Conservation (phyloP, 768 basidiomycete genomes). For the Fomitopsis serialis region DNA sequence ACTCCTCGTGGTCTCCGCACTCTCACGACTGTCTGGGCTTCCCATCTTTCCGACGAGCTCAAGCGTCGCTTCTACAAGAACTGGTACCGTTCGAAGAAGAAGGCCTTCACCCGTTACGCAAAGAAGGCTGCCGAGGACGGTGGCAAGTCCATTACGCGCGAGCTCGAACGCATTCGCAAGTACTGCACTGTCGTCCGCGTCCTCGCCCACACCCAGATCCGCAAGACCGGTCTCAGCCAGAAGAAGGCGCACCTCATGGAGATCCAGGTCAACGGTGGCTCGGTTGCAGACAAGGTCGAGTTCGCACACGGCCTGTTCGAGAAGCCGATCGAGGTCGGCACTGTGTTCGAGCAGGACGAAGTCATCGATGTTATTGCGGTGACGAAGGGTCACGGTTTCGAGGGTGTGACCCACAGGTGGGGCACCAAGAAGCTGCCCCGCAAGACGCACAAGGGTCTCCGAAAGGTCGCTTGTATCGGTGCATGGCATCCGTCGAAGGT, state of each 20-base stretch:
- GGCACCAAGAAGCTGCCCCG: slow-evolving; percentile 97
- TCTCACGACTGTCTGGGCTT: slow-evolving; percentile 98
- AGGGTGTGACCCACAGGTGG: slow-evolving; percentile 99
- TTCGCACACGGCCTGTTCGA: slow-evolving; percentile 93
- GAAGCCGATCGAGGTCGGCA: slow-evolving; percentile 83
- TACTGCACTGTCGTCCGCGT: slow-evolving; percentile 99
- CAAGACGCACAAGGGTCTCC: slow-evolving; percentile 99
- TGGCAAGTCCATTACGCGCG: slow-evolving; percentile 87
- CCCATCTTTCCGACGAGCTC: slow-evolving; percentile 94
- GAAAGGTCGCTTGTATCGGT: slow-evolving; percentile 98
- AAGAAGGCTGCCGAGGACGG: slow-evolving; percentile 97
- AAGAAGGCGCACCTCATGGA: slow-evolving; percentile 99
- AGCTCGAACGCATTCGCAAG: slow-evolving; percentile 99
- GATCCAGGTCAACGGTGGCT: slow-evolving; percentile 98
- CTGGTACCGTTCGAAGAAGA: slow-evolving; percentile 99
- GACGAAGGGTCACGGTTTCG: slow-evolving; percentile 99
- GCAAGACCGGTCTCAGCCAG: slow-evolving; percentile 95
- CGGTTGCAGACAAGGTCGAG: slow-evolving; percentile 94
- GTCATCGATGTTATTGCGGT: slow-evolving; percentile 95
- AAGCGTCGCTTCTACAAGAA: slow-evolving; percentile 99
- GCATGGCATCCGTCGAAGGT: slow-evolving; percentile 99
- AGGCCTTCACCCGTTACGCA: slow-evolving; percentile 99
- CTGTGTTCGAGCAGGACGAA: slow-evolving; percentile 96
- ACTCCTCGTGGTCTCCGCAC: slow-evolving; percentile 98
- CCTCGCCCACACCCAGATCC: slow-evolving; percentile 97